Conservation (phyloP, 1,284 basidiomycete species). For the Trametes hirsuta region DNA sequence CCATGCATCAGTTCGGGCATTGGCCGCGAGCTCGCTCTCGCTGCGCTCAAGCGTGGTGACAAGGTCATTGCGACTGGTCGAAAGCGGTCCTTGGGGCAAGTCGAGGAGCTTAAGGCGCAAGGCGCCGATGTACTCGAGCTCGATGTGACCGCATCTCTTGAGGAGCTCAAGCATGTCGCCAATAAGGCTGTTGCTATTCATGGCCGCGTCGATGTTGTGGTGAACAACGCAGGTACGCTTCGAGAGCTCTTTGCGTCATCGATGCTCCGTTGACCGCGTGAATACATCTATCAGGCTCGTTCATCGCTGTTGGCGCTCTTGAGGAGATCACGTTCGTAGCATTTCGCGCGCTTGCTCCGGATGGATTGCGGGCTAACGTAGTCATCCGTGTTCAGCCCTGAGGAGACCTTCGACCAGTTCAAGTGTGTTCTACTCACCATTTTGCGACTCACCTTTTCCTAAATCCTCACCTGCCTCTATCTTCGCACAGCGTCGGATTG, state of each 20-base stretch:
- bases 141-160: constrained; percentile 1
- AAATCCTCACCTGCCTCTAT: background rate
- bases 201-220: background rate
- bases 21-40: background rate
- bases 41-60: background rate
- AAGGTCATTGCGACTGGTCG: constrained; percentile 4
- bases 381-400: background rate
- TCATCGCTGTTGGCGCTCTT: background rate
- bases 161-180: background rate
- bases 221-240: background rate
- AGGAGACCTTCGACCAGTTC: background rate
- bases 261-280: background rate
- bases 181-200: background rate
- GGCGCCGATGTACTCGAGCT: background rate
- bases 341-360: background rate
- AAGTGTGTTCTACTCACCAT: background rate
- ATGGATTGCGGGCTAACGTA: background rate
- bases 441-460: background rate
- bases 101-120: background rate
- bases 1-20: background rate
- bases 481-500: background rate
- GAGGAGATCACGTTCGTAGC: background rate
- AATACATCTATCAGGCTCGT: background rate
- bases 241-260: background rate
- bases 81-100: background rate